Conservation (phyloP, 176 grass and related monocot species). For the Juncus effusus region DNA sequence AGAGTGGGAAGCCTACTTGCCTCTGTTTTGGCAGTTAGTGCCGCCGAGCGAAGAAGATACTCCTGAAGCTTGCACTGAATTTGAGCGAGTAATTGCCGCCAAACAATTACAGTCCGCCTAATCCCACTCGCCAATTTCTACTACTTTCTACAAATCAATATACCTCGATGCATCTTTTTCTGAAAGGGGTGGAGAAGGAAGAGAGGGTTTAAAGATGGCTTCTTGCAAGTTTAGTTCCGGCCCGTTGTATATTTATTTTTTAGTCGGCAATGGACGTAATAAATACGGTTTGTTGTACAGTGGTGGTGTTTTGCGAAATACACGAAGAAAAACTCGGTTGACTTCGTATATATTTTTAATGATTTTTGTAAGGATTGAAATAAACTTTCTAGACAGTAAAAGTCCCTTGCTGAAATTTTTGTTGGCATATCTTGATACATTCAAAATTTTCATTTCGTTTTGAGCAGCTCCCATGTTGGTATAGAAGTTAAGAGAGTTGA, state of each 20-base stretch:
- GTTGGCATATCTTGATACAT: no score
- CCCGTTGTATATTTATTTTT: conserved; percentile 20
- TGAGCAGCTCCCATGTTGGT: no score
- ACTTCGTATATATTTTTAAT: no score
- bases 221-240: conserved; percentile 7
- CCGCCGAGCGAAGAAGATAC: conserved; percentile 99
- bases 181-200: background rate
- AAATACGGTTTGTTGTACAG: conserved; percentile 27
- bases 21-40: conserved; percentile 95
- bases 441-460: no score
- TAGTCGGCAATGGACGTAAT: background rate
- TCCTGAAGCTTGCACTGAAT: conserved; percentile 93
- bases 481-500: no score
- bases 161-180: background rate
- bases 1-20: conserved; percentile 97
- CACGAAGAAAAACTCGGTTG: no score
- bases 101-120: conserved; percentile 68
- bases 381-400: no score
- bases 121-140: background rate
- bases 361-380: no score
- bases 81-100: conserved; percentile 66
- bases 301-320: background rate
- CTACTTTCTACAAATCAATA: background rate
- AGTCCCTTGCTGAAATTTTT: no score
- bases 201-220: background rate